Evolutionary conservation across 352 stramenopile species (phyloP).

Genomic region (Phytophthora capsici): DNA sequence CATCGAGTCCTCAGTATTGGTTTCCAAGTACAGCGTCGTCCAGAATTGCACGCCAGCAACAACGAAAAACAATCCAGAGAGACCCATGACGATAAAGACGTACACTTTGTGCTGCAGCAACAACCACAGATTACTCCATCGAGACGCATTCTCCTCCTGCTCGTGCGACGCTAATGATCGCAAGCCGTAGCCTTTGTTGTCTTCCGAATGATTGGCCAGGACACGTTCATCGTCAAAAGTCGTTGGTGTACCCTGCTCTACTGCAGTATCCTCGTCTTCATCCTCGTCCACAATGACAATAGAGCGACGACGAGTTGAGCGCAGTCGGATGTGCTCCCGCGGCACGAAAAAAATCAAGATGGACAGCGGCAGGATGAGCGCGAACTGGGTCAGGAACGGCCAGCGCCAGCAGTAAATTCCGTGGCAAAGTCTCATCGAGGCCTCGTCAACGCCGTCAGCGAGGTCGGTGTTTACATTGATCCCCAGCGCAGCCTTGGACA

Average conservation of each 20-base stretch:
- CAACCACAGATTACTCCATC: slow-evolving; percentile 56
- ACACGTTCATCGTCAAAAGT: slow-evolving; percentile 39
- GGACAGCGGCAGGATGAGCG: slow-evolving; percentile 73
- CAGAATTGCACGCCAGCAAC: slow-evolving; percentile 85
- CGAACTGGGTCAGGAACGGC: slow-evolving; percentile 84
- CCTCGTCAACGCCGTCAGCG: slow-evolving; percentile 39
- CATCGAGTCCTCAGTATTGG: slow-evolving; percentile 78
- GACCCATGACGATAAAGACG: slow-evolving; percentile 78
- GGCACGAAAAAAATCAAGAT: slow-evolving; percentile 86
- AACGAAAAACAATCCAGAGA: slow-evolving; percentile 87
- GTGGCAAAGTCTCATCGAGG: slow-evolving; percentile 55
- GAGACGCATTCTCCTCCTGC: slow-evolving; percentile 27
- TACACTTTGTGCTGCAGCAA: slow-evolving; percentile 73
- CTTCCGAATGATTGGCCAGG: slow-evolving; percentile 24
- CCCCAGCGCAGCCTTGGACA: slow-evolving; percentile 26
- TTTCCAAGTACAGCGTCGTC: slow-evolving; percentile 86
- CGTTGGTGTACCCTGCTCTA: slow-evolving; percentile 33
- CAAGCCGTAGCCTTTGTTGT: slow-evolving; percentile 19
- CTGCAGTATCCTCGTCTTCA: slow-evolving; percentile 46
- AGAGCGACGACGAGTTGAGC: slow-evolving; percentile 55
- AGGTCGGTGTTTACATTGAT: slow-evolving; percentile 37
- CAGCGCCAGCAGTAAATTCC: slow-evolving; percentile 89
- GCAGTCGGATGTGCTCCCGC: slow-evolving; percentile 67
- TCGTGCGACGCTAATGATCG: slow-evolving; percentile 26
- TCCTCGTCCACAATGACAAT: slow-evolving; percentile 70